Conservation (phyloP, 805 yeast species). For the Candida maesae region DNA sequence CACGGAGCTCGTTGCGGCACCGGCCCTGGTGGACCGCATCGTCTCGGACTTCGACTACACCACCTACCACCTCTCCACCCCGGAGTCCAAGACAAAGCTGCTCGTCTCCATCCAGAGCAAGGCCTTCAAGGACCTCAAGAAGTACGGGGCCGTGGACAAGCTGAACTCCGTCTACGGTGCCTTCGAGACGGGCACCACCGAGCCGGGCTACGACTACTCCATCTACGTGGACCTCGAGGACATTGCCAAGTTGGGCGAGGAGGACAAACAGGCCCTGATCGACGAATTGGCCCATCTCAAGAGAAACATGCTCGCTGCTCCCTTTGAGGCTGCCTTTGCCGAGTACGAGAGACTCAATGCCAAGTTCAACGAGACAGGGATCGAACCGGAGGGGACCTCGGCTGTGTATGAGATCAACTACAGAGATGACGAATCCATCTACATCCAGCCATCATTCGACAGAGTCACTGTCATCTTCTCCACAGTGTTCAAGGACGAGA, state of each 20-base stretch:
- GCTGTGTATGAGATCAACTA: constrained; percentile 52
- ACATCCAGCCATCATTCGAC: constrained; percentile 87
- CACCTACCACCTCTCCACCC: constrained; percentile 89
- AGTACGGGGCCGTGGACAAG: constrained; percentile 58
- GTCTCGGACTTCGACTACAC: constrained; percentile 96
- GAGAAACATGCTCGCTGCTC: constrained; percentile 87
- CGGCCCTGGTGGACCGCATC: constrained; percentile 70
- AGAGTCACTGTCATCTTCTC: constrained; percentile 96
- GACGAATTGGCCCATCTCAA: constrained; percentile 70
- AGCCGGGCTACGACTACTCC: constrained; percentile 80
- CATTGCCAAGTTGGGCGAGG: constrained; percentile 37
- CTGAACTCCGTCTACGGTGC: constrained; percentile 50
- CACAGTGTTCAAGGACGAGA: constrained; percentile 92
- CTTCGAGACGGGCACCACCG: constrained; percentile 40
- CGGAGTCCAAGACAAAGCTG: constrained; percentile 62
- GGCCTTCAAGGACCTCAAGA: constrained; percentile 69
- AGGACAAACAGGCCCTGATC: constrained; percentile 49
- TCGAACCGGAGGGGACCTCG: constrained; percentile 24
- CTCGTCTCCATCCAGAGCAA: constrained; percentile 68
- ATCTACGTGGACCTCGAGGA: constrained; percentile 57
- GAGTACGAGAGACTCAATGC: constrained; percentile 62
- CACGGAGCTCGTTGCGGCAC: constrained; percentile 59
- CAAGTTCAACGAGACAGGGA: constrained; percentile 28
- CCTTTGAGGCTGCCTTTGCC: constrained; percentile 81
- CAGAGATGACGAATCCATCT: constrained; percentile 91